Conservation (phyloP, 1,284 basidiomycete genomes). For the Serendipita sp. region DNA sequence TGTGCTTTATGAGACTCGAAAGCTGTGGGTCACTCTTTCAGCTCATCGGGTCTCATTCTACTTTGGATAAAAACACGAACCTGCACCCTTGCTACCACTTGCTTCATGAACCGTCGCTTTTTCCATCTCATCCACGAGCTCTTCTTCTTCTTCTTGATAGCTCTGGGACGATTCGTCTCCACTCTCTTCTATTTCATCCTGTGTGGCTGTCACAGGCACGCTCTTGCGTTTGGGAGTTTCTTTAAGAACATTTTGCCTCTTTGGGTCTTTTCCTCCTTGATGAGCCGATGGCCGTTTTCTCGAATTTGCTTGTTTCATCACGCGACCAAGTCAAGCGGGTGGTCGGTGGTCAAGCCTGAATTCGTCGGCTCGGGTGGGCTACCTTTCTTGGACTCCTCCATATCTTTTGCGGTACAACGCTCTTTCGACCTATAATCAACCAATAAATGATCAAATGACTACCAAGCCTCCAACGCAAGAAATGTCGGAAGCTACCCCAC, state of each 20-base stretch:
- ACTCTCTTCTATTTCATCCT: slow-evolving; percentile 26
- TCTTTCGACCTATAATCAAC: neutral
- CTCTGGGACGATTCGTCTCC: slow-evolving; percentile 22
- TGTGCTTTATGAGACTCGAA: slow-evolving; percentile 53
- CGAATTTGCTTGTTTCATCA: slow-evolving; percentile 1
- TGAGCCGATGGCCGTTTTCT: slow-evolving; percentile 37
- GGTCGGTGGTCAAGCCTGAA: neutral
- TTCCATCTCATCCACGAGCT: slow-evolving; percentile 22
- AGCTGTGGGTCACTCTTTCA: neutral
- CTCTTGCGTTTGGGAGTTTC: slow-evolving; percentile 18
- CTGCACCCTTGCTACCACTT: slow-evolving; percentile 30
- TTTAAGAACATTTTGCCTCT: slow-evolving; percentile 20
- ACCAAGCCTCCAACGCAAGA: neutral
- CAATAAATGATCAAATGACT: slow-evolving; percentile 1
- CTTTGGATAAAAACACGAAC: slow-evolving; percentile 24
- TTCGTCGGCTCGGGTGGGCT: neutral
- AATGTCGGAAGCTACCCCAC: neutral
- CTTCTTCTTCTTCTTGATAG: slow-evolving; percentile 20
- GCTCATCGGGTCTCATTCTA: neutral
- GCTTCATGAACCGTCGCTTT: slow-evolving; percentile 17
- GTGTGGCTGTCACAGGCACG: slow-evolving; percentile 34
- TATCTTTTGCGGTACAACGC: neutral
- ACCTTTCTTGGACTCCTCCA: neutral
- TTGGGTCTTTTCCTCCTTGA: slow-evolving; percentile 43
- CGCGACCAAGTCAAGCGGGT: no score